phyloP scores from a whole-genome alignment of 2,329 filamentous ascomycete genomes.

The Ilyonectria robusta region DNA sequence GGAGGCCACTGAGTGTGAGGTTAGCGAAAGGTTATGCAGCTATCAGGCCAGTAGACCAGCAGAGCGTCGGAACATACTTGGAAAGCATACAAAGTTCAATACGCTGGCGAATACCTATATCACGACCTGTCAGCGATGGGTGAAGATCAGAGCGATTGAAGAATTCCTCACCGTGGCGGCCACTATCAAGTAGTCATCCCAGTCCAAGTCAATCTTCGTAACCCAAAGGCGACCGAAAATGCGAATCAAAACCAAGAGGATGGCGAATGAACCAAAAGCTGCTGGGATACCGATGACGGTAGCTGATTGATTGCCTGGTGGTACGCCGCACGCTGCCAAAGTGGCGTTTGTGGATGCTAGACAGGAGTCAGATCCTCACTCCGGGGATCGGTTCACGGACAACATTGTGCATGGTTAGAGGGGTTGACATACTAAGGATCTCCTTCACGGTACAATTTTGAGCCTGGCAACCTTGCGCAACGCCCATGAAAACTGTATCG shows the following conservation, averaged over 20 bases:
- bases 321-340: constrained; percentile 4
- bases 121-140: neutral
- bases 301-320: neutral
- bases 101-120: neutral
- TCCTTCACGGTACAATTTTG: constrained; percentile 11
- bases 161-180: constrained; percentile 6
- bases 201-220: constrained; percentile 24
- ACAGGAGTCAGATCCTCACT: neutral
- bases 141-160: neutral
- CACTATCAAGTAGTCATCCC: constrained; percentile 28
- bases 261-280: neutral
- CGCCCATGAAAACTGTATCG: neutral
- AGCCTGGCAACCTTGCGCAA: constrained; percentile 1
- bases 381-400: neutral
- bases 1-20: constrained; percentile 10
- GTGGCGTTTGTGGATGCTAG: constrained; percentile 16
- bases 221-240: constrained; percentile 17
- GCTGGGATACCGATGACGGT: constrained; percentile 9
- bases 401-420: neutral
- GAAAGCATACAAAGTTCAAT: constrained; percentile 11
- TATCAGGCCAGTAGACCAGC: too few species aligned
- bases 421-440: neutral
- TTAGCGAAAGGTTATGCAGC: neutral
- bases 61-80: neutral
- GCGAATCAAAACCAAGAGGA: constrained; percentile 16